Base-by-base conservation (phyloP, 108 stramenopile species). In the Chaetoceros tenuissimus region DNA sequence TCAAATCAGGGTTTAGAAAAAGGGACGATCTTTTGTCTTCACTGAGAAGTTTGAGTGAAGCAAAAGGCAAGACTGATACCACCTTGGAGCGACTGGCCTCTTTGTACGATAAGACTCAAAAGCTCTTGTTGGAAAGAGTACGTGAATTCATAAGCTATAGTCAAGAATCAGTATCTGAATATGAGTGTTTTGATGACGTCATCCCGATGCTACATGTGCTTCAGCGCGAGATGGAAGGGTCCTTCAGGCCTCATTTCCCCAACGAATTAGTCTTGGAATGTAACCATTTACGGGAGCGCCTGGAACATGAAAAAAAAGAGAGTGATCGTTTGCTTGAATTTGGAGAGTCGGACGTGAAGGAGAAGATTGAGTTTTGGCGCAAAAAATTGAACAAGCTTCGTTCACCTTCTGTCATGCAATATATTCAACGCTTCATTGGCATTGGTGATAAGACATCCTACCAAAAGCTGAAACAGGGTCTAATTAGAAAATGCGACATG, bases 391-490 rank as follows among this genome's bases (percentile, higher is more conserved):
- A 71, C 31, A 17, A 54, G 8, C 46, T 67, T 23, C 5, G 61
- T 26, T 31, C 51, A 5, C 52, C 51, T 22, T 45, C 54, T 18
- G 17, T 19, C 28, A 23, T 27, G 0, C 28, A n/a, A n/a, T n/a
- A n/a, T n/a, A n/a, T n/a, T n/a, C n/a, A n/a, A n/a, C n/a, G n/a
- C n/a, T n/a, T n/a, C n/a, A n/a, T n/a, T n/a, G n/a, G n/a, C 21
- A 65, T 53, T n/a, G n/a, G n/a, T n/a, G n/a, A n/a, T n/a, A n/a
- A n/a, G 13, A 57, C 0, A 3, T 67, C 77, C 8, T 78, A 78
- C 43, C 51, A 61, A 10, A 62, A 46, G 2, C 59, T 53, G 26
- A 28, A 40, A 21, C 3, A 31, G 2, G 24, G 46, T n/a, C 54
- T 70, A 1, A 19, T 24, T 0, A 0, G n/a, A 10, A 62, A 62